Percentiles rank a stretch among this genome's conserved stretches.
phyloP scores from a whole-genome alignment of 2,329 filamentous ascomycete species.

The Balansia obtecta region DNA sequence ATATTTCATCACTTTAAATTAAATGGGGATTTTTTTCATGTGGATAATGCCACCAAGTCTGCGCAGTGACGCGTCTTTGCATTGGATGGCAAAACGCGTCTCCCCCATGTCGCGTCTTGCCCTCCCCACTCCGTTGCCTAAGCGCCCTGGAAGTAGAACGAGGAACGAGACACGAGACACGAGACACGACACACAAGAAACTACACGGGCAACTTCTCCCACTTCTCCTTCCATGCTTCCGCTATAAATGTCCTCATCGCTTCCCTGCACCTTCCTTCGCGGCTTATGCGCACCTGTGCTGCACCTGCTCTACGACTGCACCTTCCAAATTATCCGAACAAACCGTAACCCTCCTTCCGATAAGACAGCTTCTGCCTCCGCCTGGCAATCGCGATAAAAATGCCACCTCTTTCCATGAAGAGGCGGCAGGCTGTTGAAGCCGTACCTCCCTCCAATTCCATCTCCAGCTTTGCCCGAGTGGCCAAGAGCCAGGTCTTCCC shows the following conservation, averaged over 20 bases:
- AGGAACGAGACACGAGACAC: no score
- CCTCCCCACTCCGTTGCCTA: constrained; percentile 2
- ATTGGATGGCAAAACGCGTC: no score
- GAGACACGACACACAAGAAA: background rate
- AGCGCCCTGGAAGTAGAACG: background rate
- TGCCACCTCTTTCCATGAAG: constrained; percentile 5
- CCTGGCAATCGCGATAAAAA: no score
- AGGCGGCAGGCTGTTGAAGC: constrained; percentile 9
- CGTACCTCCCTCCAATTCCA: constrained; percentile 15
- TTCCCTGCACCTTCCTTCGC: background rate
- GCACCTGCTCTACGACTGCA: background rate
- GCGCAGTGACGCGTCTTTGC: no score
- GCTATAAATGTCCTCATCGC: background rate
- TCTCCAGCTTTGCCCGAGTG: constrained; percentile 33
- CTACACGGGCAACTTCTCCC: constrained; percentile 3
- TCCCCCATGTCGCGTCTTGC: no score
- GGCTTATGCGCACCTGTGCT: background rate
- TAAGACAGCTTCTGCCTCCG: background rate
- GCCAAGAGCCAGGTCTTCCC: constrained; percentile 27
- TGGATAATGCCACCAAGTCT: no score
- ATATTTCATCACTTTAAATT: no score
- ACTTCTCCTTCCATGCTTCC: background rate
- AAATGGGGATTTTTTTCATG: no score
- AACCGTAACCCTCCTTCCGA: background rate
- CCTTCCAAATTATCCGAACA: background rate